These are phyloP conservation scores for Phialocephala sp. DNA, from an alignment of 2,329 filamentous ascomycete genomes.

Conservation along the genomic window DNA sequence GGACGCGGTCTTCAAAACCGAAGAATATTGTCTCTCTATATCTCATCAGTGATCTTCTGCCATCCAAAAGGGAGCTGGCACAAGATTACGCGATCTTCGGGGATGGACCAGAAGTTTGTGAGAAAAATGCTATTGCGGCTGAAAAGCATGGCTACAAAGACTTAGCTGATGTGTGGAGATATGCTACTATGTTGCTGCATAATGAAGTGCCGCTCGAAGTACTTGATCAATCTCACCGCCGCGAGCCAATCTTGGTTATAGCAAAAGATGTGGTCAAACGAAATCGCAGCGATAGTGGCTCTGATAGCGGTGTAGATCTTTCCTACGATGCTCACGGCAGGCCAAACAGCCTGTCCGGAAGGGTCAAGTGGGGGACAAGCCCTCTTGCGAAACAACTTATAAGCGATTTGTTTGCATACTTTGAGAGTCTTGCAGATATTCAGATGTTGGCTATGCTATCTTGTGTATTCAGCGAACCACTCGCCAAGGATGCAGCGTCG, in stretches of 20 bases:
- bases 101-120: conserved; percentile 79
- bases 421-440: conserved; percentile 65
- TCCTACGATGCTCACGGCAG: conserved; percentile 46
- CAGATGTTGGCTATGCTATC: conserved; percentile 77
- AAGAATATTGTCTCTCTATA: conserved; percentile 79
- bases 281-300: conserved; percentile 46
- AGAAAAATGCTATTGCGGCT: conserved; percentile 82
- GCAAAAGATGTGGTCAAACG: conserved; percentile 63
- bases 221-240: conserved; percentile 57
- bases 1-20: conserved; percentile 44
- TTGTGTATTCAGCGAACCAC: conserved; percentile 69
- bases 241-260: conserved; percentile 65
- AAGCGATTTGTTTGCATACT: conserved; percentile 66
- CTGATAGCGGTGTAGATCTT: conserved; percentile 54
- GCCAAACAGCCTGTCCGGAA: conserved; percentile 53
- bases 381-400: conserved; percentile 68
- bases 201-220: conserved; percentile 76
- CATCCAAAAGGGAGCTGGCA: conserved; percentile 78
- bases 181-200: conserved; percentile 77
- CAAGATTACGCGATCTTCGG: conserved; percentile 84
- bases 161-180: conserved; percentile 81
- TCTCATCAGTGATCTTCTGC: conserved; percentile 72
- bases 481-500: conserved; percentile 59
- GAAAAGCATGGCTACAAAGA: conserved; percentile 72
- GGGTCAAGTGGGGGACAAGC: conserved; percentile 72